Percentiles rank a stretch among this genome's conserved stretches.
Conservation (phyloP, 192 early-diverging fungal species). For the Coemansia sp. region DNA sequence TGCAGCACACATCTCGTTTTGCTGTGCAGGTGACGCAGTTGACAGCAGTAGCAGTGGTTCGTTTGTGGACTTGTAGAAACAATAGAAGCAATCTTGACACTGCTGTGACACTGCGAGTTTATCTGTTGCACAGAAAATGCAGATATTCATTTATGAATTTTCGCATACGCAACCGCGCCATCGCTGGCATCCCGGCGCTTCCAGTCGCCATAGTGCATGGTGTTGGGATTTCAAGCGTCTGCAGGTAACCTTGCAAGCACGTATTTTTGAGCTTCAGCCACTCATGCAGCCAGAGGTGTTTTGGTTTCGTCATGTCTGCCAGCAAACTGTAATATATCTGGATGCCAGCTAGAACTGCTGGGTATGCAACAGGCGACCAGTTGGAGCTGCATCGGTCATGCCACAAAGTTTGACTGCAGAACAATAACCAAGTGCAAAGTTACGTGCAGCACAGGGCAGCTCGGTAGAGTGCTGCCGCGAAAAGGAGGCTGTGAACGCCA, state of each 20-base stretch:
- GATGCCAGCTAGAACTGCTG: neutral
- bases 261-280: constrained; percentile 6
- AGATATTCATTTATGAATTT: neutral
- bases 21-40: neutral
- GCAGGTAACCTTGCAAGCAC: constrained; percentile 1
- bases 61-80: neutral
- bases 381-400: neutral
- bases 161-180: constrained; percentile 9
- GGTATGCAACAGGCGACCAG: neutral
- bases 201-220: neutral
- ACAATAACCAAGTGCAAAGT: constrained; percentile 1
- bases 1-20: neutral
- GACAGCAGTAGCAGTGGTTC: neutral
- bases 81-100: neutral
- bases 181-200: constrained; percentile 5
- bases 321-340: neutral
- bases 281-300: constrained; percentile 8
- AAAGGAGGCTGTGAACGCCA: neutral
- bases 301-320: constrained; percentile 1
- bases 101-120: neutral
- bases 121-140: neutral
- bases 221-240: constrained; percentile 2
- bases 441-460: neutral
- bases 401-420: neutral
- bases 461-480: neutral